Evolutionary conservation across 768 basidiomycete species (phyloP), one percentile per base, ranked within the genome.

Genomic region (Termitomyces sp.): DNA sequence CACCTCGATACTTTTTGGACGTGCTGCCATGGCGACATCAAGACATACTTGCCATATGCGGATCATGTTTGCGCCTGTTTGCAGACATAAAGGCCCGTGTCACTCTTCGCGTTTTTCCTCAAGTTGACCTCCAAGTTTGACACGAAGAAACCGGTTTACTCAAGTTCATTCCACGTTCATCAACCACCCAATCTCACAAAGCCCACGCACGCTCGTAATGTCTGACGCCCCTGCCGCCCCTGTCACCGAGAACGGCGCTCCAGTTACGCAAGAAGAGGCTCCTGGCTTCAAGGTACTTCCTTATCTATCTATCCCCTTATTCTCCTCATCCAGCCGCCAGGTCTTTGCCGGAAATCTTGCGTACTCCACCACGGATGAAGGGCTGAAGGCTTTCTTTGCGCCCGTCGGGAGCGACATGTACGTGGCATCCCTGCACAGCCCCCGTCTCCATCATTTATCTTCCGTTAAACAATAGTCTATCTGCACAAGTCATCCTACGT

Each of bases 301-400:
- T 63, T 66, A 61, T 56, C 54, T 54, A 51, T 63, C 52, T 49
- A 61, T 50, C 41, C 59, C 40, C 66, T 54, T 69, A 67, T 63
- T 63, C 62, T 61, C 62, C 63, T 66, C 57, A 61, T 58, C 38
- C 50, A 61, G 53, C 55, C 53, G 50, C 53, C 54, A 95, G 93
- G 91, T 94, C 80, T 95, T 95, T 75, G 91, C 88, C 71, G 94
- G 94, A 68, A 96, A 96, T 79, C 93, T 96, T 81, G 86, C 92
- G 80, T 96, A 95, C 77, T 81, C 86, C 71, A 93, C 91, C 67
- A 92, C 89, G 81, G 91, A 93, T 82, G 89, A 93, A 77, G 91
- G 91, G 86, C 88, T 96, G 79, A 90, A 85, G 88, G 79, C 90
- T 75, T 89, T 96, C 82, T 96, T 95, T 82, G 88, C 82, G 75